Conservation (phyloP, 2,329 filamentous ascomycete genomes). For the Trichoderma polysporum region DNA sequence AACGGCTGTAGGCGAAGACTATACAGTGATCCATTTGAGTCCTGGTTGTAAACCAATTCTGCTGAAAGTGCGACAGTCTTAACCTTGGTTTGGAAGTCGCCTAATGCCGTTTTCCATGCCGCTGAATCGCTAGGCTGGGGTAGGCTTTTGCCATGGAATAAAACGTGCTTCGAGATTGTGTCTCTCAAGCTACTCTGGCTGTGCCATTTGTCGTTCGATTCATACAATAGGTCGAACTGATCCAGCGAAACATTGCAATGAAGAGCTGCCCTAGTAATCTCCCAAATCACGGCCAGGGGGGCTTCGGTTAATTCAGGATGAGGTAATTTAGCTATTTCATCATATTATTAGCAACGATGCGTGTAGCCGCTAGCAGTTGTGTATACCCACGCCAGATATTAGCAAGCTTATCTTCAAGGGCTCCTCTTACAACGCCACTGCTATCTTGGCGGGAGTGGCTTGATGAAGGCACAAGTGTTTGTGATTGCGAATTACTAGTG, state of each 20-base stretch:
- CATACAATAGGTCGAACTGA: constrained; percentile 38
- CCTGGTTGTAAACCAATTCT: constrained; percentile 39
- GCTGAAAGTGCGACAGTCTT: constrained; percentile 46
- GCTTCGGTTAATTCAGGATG: constrained; percentile 40
- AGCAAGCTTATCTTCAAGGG: constrained; percentile 32
- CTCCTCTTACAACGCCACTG: neutral
- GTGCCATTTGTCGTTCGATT: constrained; percentile 38
- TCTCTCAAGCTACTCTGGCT: constrained; percentile 47
- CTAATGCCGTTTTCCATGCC: constrained; percentile 48
- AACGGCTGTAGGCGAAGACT: constrained; percentile 49
- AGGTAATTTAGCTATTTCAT: constrained; percentile 40
- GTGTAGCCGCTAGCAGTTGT: neutral
- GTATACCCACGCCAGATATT: constrained; percentile 42
- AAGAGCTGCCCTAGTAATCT: constrained; percentile 48
- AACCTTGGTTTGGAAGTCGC: constrained; percentile 35
- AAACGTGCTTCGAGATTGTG: constrained; percentile 38
- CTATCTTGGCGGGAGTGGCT: neutral
- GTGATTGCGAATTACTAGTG: neutral
- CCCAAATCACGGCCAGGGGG: constrained; percentile 53
- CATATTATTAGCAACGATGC: neutral
- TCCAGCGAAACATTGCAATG: constrained; percentile 45
- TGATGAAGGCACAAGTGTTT: neutral
- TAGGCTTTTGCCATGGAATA: constrained; percentile 46
- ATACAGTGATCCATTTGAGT: constrained; percentile 43
- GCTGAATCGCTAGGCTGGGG: constrained; percentile 46